phyloP scores from a whole-genome alignment of 495 filamentous ascomycete species.

The Daldinia childiae region DNA sequence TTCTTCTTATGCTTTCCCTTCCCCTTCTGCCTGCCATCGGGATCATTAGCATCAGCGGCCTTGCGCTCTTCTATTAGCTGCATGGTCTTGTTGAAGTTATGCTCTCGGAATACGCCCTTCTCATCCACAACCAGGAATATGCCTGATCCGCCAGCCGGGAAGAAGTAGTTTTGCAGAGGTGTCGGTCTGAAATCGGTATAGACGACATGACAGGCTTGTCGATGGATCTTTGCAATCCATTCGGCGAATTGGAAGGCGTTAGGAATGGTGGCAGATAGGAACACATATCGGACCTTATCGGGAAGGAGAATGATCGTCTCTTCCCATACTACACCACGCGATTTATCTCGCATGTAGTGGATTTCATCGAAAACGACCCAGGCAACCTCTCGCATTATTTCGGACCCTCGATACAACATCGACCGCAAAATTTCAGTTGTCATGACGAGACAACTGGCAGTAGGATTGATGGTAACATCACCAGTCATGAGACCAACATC shows the following conservation, averaged over 20 bases:
- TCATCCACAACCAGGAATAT: conserved; percentile 96
- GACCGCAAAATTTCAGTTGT: conserved; percentile 99
- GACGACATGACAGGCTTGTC: conserved; percentile 96
- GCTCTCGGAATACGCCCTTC: conserved; percentile 91
- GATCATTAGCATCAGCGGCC: conserved; percentile 82
- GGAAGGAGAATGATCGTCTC: conserved; percentile 97
- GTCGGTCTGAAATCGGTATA: conserved; percentile 98
- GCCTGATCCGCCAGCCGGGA: conserved; percentile 90
- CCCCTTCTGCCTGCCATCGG: conserved; percentile 79
- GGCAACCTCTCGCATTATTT: conserved; percentile 98
- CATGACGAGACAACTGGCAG: conserved; percentile 97
- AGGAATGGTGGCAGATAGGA: conserved; percentile 97
- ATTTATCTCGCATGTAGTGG: conserved; percentile 95
- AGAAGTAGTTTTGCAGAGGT: conserved; percentile 96
- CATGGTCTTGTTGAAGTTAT: conserved; percentile 98
- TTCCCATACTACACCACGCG: conserved; percentile 97
- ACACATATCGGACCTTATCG: conserved; percentile 98
- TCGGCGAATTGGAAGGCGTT: conserved; percentile 99
- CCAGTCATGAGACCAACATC: conserved; percentile 99
- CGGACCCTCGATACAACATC: conserved; percentile 97
- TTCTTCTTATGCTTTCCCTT: conserved; percentile 89
- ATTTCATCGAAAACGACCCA: conserved; percentile 99
- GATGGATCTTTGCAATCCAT: conserved; percentile 97
- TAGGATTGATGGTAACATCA: conserved; percentile 98
- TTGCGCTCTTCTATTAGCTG: conserved; percentile 84